Percentiles rank a stretch among this genome's conserved stretches.
Evolutionary conservation across 306 rosid genomes (phyloP).

Genomic region (Cyamopsis tetragonoloba): DNA sequence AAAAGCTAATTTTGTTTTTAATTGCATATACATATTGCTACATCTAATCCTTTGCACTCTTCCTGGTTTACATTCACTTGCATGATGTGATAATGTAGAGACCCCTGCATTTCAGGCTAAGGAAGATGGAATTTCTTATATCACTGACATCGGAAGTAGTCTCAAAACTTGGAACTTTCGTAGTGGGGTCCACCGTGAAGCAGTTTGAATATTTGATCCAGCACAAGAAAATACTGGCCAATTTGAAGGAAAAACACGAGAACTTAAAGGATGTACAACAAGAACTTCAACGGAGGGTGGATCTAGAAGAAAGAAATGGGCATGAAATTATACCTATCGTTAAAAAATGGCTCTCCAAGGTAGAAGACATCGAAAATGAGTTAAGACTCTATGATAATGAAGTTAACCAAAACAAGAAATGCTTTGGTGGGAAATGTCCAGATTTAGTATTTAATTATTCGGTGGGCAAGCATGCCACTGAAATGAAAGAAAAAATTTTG

Average conservation of each 20-base stretch:
- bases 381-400: not conserved
- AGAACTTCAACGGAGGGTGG: not conserved
- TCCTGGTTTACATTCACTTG: too few relatives aligned
- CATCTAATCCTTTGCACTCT: too few relatives aligned
- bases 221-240: not conserved
- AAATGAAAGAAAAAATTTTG: not conserved
- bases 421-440: slow-evolving; percentile 11
- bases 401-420: not conserved
- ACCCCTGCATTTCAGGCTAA: too few relatives aligned
- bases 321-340: not conserved
- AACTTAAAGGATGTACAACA: not conserved
- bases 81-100: too few relatives aligned
- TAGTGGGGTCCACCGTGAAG: not conserved
- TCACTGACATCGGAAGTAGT: not conserved
- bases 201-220: not conserved
- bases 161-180: not conserved
- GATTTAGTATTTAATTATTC: not conserved
- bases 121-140: slow-evolving; percentile 4
- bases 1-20: too few relatives aligned
- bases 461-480: slow-evolving; percentile 6
- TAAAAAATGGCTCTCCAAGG: slow-evolving; percentile 5
- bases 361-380: not conserved
- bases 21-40: too few relatives aligned
- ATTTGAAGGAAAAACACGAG: not conserved
- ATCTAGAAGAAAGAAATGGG: slow-evolving; percentile 11